phyloP scores from a whole-genome alignment of 2,329 filamentous ascomycete genomes.

The Fusarium sp. region DNA sequence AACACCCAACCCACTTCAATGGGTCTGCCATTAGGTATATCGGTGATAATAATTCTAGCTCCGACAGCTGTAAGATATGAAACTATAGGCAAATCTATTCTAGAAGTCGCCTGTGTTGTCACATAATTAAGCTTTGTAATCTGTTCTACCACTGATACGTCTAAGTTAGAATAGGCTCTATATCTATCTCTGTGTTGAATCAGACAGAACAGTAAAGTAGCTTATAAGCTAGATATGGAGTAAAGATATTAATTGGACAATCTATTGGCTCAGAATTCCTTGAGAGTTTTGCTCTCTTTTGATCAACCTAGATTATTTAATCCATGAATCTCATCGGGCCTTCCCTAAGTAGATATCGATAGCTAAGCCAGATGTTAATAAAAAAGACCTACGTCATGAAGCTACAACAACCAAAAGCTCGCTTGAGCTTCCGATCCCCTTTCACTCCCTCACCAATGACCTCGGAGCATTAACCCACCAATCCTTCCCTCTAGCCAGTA shows the following conservation, averaged over 20 bases:
- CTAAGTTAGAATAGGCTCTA: background rate
- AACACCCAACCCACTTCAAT: background rate
- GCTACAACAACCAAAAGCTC: slow-evolving; percentile 4
- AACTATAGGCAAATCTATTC: background rate
- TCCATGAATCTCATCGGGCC: background rate
- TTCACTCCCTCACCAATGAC: background rate
- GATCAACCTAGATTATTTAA: background rate
- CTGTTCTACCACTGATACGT: background rate
- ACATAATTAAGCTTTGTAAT: background rate
- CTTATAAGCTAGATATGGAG: background rate
- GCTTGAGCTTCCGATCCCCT: background rate
- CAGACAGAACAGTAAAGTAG: background rate
- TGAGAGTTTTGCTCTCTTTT: background rate
- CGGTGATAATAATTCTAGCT: background rate
- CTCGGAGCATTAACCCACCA: slow-evolving; percentile 5
- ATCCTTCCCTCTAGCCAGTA: background rate
- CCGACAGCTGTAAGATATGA: background rate
- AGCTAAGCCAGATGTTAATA: background rate
- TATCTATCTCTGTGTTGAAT: background rate
- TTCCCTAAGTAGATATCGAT: background rate
- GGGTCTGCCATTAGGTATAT: no score
- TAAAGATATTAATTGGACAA: background rate
- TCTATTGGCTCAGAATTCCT: no score
- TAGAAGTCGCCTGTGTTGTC: background rate
- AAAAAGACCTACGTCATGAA: slow-evolving; percentile 24